Percentiles rank a stretch among this genome's conserved stretches.
These are phyloP conservation scores for Solanum verrucosum DNA, from an alignment of 257 asterid genomes.

Conservation along the genomic window DNA sequence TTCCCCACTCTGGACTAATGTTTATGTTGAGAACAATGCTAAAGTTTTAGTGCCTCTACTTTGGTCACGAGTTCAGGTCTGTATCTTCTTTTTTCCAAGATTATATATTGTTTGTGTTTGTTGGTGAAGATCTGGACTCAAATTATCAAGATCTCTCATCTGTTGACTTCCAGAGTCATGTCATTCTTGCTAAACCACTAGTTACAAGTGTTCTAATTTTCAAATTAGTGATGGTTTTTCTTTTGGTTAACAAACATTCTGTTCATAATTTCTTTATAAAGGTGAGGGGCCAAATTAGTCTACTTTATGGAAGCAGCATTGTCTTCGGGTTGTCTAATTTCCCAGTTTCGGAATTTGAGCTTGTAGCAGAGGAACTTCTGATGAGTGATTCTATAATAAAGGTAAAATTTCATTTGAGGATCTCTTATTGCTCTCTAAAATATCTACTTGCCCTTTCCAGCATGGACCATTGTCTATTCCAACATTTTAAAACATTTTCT, in stretches of 20 bases:
- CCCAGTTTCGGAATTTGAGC: conserved; percentile 96
- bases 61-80: conserved; percentile 99
- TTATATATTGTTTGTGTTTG: background rate
- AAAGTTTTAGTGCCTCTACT: conserved; percentile 90
- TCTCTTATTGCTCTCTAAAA: background rate
- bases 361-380: conserved; percentile 94
- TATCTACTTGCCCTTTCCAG: background rate
- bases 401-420: conserved; percentile 30
- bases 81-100: background rate
- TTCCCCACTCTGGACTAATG: conserved; percentile 93
- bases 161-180: background rate
- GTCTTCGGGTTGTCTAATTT: conserved; percentile 73
- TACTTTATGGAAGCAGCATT: conserved; percentile 73
- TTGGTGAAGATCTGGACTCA: background rate
- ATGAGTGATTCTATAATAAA: conserved; percentile 83
- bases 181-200: background rate
- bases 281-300: conserved; percentile 98
- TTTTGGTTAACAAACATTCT: background rate
- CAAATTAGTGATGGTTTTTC: background rate
- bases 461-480: background rate
- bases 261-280: conserved; percentile 21
- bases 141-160: background rate
- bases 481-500: background rate
- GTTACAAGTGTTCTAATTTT: background rate
- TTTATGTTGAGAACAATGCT: conserved; percentile 88